Percentiles rank a stretch among this genome's conserved stretches.
Conservation (phyloP, 2,329 filamentous ascomycete genomes). For the Cryphonectria parasitica region DNA sequence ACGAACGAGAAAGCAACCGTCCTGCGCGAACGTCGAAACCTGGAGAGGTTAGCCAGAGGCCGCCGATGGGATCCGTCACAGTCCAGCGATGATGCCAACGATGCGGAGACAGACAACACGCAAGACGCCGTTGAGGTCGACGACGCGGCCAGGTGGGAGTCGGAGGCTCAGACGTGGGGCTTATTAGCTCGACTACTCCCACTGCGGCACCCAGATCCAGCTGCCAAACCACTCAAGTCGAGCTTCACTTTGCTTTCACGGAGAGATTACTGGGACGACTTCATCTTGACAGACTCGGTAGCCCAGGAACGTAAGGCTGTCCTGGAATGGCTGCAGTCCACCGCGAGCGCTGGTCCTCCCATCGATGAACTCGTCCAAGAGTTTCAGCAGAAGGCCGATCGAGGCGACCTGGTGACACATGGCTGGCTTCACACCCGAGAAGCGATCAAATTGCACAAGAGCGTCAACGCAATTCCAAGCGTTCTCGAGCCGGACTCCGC, state of each 20-base stretch:
- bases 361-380: slow-evolving; percentile 78
- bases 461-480: slow-evolving; percentile 69
- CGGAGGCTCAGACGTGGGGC: slow-evolving; percentile 91
- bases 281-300: slow-evolving; percentile 71
- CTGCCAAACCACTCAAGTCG: slow-evolving; percentile 33
- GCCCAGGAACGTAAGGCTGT: slow-evolving; percentile 80
- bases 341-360: slow-evolving; percentile 70
- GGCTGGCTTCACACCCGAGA: slow-evolving; percentile 93
- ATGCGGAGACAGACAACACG: slow-evolving; percentile 61
- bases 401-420: slow-evolving; percentile 80
- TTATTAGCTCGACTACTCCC: slow-evolving; percentile 76
- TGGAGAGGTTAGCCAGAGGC: slow-evolving; percentile 38
- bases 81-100: slow-evolving; percentile 49
- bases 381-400: slow-evolving; percentile 74
- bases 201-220: slow-evolving; percentile 60
- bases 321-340: slow-evolving; percentile 84
- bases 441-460: slow-evolving; percentile 88
- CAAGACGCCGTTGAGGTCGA: slow-evolving; percentile 42
- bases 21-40: slow-evolving; percentile 47
- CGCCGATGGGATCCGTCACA: slow-evolving; percentile 38
- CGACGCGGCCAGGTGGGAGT: slow-evolving; percentile 69
- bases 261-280: slow-evolving; percentile 65
- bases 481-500: slow-evolving; percentile 66
- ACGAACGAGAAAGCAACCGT: slow-evolving; percentile 49
- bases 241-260: slow-evolving; percentile 36